phyloP scores from a whole-genome alignment of 768 basidiomycete species.

The Astraeus odoratus region DNA sequence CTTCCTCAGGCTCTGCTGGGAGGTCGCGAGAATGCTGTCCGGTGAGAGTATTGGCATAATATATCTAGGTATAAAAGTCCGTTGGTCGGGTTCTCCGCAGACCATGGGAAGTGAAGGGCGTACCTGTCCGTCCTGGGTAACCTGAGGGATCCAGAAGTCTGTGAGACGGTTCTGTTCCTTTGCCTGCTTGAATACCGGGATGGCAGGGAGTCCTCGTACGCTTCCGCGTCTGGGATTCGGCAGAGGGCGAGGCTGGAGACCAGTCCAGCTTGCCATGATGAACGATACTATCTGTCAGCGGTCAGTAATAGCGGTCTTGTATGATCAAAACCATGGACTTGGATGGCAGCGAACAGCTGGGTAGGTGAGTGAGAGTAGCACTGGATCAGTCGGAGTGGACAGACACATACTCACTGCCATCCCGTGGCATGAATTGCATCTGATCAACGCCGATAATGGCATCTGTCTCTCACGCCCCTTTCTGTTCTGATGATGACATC shows the following conservation, averaged over 20 bases:
- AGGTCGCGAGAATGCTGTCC: conserved; percentile 75
- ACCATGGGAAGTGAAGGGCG: conserved; percentile 13
- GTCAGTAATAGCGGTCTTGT: not conserved
- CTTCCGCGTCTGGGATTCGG: conserved; percentile 11
- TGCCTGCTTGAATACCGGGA: conserved; percentile 11
- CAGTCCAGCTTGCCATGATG: conserved; percentile 12
- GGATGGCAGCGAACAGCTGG: not conserved
- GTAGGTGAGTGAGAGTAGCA: too few species aligned
- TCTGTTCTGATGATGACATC: not conserved
- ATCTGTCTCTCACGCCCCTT: not conserved
- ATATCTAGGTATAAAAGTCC: conserved; percentile 51
- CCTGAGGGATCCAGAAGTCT: conserved; percentile 89
- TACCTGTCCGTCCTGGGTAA: conserved; percentile 78
- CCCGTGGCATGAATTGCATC: not conserved
- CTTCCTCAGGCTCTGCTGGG: conserved; percentile 58
- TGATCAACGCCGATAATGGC: not conserved
- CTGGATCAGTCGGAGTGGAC: not conserved
- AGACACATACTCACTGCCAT: not conserved
- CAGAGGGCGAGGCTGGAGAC: conserved; percentile 4
- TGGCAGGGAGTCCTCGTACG: conserved; percentile 24
- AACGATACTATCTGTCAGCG: not conserved
- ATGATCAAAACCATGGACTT: not conserved
- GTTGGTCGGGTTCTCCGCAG: not conserved
- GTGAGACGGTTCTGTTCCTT: conserved; percentile 28
- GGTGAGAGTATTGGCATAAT: conserved; percentile 85